Percentiles rank a stretch among this genome's conserved stretches.
phyloP scores from a whole-genome alignment of 2,329 filamentous ascomycete species.

The Neurospora sp. region DNA sequence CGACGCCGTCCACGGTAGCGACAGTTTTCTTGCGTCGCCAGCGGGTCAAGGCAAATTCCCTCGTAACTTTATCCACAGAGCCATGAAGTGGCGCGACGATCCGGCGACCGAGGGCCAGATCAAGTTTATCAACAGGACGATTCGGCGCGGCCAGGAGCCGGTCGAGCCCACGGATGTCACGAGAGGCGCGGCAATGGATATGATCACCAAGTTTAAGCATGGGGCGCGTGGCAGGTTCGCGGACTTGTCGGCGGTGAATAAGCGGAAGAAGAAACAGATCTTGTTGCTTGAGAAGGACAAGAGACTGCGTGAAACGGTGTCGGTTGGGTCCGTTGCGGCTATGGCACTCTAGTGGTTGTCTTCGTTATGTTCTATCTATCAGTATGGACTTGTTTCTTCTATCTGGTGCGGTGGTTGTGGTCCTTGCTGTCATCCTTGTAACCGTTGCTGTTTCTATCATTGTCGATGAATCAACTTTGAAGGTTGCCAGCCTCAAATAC shows the following conservation, averaged over 20 bases:
- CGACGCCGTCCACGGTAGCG: constrained; percentile 73
- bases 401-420: not conserved
- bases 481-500: not conserved
- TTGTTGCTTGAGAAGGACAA: constrained; percentile 29
- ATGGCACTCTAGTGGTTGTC: not conserved
- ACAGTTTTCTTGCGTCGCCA: constrained; percentile 27
- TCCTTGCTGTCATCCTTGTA: not conserved
- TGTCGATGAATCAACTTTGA: not conserved
- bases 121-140: constrained; percentile 53
- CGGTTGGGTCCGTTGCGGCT: constrained; percentile 40
- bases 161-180: constrained; percentile 49
- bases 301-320: constrained; percentile 39
- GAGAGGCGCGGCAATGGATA: constrained; percentile 74
- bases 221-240: constrained; percentile 60
- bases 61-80: constrained; percentile 53
- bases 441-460: not conserved
- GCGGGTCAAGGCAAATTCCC: constrained; percentile 45
- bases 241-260: constrained; percentile 41
- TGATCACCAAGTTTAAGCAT: constrained; percentile 87
- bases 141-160: constrained; percentile 43
- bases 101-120: constrained; percentile 59
- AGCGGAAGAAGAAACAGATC: constrained; percentile 31
- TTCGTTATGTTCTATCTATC: not conserved
- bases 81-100: constrained; percentile 58
- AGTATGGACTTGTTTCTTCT: not conserved